phyloP scores from a whole-genome alignment of 106 monocot species.

The Dendrobium nobile region DNA sequence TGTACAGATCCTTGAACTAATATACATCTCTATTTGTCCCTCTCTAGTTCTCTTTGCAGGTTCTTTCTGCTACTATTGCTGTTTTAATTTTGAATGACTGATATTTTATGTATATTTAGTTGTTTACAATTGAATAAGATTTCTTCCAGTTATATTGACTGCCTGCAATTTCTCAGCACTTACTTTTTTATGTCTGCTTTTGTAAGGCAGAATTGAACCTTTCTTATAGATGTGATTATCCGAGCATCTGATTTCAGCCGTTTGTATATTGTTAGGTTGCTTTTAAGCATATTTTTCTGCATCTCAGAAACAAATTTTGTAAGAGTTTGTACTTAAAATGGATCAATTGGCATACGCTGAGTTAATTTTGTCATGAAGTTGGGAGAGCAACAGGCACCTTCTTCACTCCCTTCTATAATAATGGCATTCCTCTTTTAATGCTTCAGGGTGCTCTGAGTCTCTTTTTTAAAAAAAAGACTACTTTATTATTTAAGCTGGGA shows the following conservation, averaged over 20 bases:
- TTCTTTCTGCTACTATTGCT: background rate
- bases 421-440: too few relatives aligned
- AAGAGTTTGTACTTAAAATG: too few relatives aligned
- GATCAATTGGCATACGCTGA: too few relatives aligned
- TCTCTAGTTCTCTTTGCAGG: background rate
- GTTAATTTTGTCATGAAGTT: too few relatives aligned
- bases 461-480: too few relatives aligned
- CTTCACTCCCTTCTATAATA: too few relatives aligned
- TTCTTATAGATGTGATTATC: background rate
- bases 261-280: background rate
- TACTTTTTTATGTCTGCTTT: background rate
- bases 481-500: background rate
- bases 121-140: background rate
- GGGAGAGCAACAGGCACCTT: too few relatives aligned
- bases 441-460: too few relatives aligned
- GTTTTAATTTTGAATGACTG: constrained; percentile 2
- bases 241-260: background rate
- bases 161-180: background rate
- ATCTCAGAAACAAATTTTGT: background rate
- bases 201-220: too few relatives aligned
- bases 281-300: background rate
- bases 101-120: background rate
- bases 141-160: background rate
- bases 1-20: background rate
- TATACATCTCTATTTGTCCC: background rate